Evolutionary conservation across 306 rosid genomes (phyloP).

Genomic region (Cicer judaicum): DNA sequence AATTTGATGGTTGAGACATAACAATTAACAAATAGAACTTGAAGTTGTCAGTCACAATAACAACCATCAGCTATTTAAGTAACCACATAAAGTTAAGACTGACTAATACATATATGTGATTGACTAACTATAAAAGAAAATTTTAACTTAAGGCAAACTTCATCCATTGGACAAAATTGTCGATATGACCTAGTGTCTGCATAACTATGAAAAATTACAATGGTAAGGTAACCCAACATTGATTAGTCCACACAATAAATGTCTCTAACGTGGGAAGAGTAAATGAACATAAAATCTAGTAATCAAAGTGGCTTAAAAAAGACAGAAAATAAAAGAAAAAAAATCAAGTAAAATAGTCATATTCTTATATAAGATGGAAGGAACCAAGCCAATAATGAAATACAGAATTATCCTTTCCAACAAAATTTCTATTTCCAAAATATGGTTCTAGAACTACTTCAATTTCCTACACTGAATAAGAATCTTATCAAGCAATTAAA

Average conservation of each 20-base stretch:
- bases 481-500: conserved; percentile 38
- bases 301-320: not conserved
- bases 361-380: not conserved
- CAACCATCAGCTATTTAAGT: not conserved
- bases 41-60: conserved; percentile 15
- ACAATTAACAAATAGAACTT: not conserved
- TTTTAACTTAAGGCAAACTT: conserved; percentile 2
- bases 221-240: not conserved
- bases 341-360: not conserved
- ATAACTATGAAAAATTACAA: not conserved
- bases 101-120: conserved; percentile 12
- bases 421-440: conserved; percentile 23
- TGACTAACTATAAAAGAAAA: conserved; percentile 20
- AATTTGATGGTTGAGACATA: conserved; percentile 8
- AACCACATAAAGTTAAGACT: not conserved
- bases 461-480: conserved; percentile 35
- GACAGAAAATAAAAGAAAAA: not conserved
- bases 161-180: conserved; percentile 19
- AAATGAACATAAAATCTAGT: conserved; percentile 3
- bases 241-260: conserved; percentile 8
- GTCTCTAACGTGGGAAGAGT: conserved; percentile 4
- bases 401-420: not conserved
- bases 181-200: not conserved
- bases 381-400: not conserved
- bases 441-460: not conserved